A percentile compares a stretch with the other conserved stretches of the same genome.
Conservation (phyloP, 2,329 filamentous ascomycete species). For the Colletotrichum musae region DNA sequence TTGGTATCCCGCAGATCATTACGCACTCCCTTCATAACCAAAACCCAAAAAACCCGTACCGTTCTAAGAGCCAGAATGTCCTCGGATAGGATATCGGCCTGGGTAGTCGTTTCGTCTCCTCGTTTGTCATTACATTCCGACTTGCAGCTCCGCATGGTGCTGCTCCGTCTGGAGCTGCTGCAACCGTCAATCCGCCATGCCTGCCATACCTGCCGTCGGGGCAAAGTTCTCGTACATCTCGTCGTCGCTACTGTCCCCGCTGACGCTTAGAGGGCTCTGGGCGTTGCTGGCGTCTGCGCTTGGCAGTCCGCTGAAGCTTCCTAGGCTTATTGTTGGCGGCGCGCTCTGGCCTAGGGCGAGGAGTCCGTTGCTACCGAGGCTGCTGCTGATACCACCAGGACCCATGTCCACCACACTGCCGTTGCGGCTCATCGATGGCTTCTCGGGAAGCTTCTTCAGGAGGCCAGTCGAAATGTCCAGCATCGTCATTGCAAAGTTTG, state of each 20-base stretch:
- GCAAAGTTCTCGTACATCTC: slow-evolving; percentile 66
- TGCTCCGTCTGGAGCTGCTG: slow-evolving; percentile 12
- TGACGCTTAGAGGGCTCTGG: slow-evolving; percentile 66
- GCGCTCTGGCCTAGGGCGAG: slow-evolving; percentile 39
- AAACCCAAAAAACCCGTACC: neutral
- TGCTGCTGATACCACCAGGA: slow-evolving; percentile 49
- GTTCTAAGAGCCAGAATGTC: neutral
- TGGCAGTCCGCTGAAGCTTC: slow-evolving; percentile 59
- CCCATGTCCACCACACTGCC: slow-evolving; percentile 65
- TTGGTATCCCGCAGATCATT: slow-evolving; percentile 35
- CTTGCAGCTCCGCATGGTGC: slow-evolving; percentile 12
- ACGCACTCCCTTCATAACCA: slow-evolving; percentile 12
- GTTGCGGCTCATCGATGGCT: slow-evolving; percentile 74
- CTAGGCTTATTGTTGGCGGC: slow-evolving; percentile 42
- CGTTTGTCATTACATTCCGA: slow-evolving; percentile 16
- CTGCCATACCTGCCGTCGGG: slow-evolving; percentile 52
- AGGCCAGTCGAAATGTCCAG: slow-evolving; percentile 80
- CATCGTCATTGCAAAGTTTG: slow-evolving; percentile 83
- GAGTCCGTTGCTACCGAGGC: slow-evolving; percentile 48
- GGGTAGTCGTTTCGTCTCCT: slow-evolving; percentile 24
- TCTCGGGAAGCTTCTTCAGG: slow-evolving; percentile 79
- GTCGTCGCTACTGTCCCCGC: slow-evolving; percentile 69
- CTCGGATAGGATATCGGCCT: neutral
- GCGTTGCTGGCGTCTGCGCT: slow-evolving; percentile 65
- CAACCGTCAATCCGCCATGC: slow-evolving; percentile 44